Conservation (phyloP, 805 yeast species). For the Zygotorulaspora sp. region DNA sequence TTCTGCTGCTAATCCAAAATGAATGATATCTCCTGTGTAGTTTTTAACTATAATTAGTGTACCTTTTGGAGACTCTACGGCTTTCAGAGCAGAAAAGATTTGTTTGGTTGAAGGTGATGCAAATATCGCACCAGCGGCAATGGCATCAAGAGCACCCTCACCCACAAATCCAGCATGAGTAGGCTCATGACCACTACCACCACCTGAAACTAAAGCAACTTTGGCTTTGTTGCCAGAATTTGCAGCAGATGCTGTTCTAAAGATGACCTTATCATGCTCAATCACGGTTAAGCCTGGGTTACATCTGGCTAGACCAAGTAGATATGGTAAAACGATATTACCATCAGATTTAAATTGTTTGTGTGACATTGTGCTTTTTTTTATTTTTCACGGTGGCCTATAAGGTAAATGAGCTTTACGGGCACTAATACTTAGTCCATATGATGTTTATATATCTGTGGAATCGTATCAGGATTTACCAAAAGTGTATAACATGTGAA, state of each 20-base stretch:
- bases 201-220: slow-evolving; percentile 72
- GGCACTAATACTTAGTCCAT: too few relatives aligned
- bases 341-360: slow-evolving; percentile 22
- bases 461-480: too few relatives aligned
- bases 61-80: slow-evolving; percentile 46
- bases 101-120: slow-evolving; percentile 88
- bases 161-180: slow-evolving; percentile 85
- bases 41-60: slow-evolving; percentile 73
- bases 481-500: too few relatives aligned
- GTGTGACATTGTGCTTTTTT: slow-evolving; percentile 12
- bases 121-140: slow-evolving; percentile 75
- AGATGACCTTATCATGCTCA: slow-evolving; percentile 15
- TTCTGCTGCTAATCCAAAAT: slow-evolving; percentile 83
- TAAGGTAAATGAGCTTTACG: too few relatives aligned
- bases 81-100: slow-evolving; percentile 53
- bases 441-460: too few relatives aligned
- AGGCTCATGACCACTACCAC: slow-evolving; percentile 91
- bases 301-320: slow-evolving; percentile 19
- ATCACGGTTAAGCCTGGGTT: slow-evolving; percentile 19
- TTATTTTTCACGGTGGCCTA: too few relatives aligned
- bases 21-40: slow-evolving; percentile 85
- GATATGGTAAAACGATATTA: slow-evolving; percentile 18
- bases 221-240: slow-evolving; percentile 39
- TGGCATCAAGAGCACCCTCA: slow-evolving; percentile 68
- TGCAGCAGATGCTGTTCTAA: slow-evolving; percentile 16